Evolutionary conservation across 345 rosid genomes (phyloP), one percentile per base, ranked within the genome.

Genomic region (Moricandia moricandioides): DNA sequence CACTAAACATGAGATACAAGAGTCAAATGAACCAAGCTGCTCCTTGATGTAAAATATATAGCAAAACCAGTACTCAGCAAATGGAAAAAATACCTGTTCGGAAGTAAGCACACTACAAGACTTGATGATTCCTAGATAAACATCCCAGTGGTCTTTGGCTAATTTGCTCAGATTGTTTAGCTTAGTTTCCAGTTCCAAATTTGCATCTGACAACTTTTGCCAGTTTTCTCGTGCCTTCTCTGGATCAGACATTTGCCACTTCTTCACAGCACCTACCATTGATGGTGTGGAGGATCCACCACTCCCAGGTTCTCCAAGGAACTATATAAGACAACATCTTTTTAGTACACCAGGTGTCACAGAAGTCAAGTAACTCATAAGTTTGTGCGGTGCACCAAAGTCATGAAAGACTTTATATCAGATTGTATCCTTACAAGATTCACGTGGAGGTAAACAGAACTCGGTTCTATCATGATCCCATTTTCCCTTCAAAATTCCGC

Each of bases 271-370:
- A 78, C 97, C 99, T 24, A 95, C 97, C 99, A 95, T 89, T 72
- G 99, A 95, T 71, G 96, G 93, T 11, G 97, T 92, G 37, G 97
- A 92, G 65, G 99, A 92, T 70, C 99, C 99, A 70, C 99, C 99
- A 78, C 83, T 80, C 71, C 99, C 99, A 4, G 97, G 97, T 76
- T 95, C 97, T 66, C 97, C 97, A 9, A 95, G 82, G 58, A 92
- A 76, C 99, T 95, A 82, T 62, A 39, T 29, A 76, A 76, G 66
- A 67, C 55, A 81, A 9, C 6, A 67, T 49, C 26, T 49, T 45
- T 56, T 71, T 52, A 73, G 17, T 43, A 65, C 45, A 65, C 45
- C 71, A 65, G 16, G 10, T 13, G 26, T 31, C 33, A 45, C 35
- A 57, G 56, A 39, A 67, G 26, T 21, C 39, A 56, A 31, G 40